A percentile compares a stretch with the other conserved stretches of the same genome.
Evolutionary conservation across 805 yeast genomes (phyloP).

Genomic region (Pichia membranifaciens): DNA sequence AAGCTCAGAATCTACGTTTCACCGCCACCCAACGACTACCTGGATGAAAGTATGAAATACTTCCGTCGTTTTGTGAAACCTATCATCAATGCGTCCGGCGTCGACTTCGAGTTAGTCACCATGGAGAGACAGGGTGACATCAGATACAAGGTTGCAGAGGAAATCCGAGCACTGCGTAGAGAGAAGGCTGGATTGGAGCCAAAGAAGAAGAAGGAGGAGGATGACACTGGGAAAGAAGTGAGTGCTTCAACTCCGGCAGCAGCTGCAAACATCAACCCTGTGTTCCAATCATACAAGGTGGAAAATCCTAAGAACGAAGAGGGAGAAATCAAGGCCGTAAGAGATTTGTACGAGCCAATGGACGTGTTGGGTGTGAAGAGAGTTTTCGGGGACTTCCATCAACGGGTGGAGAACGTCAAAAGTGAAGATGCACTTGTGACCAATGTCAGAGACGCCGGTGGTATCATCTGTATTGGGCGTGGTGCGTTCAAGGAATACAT

Average conservation of each 20-base stretch:
- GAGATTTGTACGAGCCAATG: slow-evolving; percentile 36
- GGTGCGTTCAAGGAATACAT: slow-evolving; percentile 94
- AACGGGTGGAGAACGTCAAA: slow-evolving; percentile 17
- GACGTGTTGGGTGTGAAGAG: slow-evolving; percentile 55
- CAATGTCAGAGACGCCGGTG: slow-evolving; percentile 58
- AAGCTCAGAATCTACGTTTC: slow-evolving; percentile 78
- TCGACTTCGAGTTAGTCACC: slow-evolving; percentile 73
- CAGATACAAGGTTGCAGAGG: slow-evolving; percentile 73
- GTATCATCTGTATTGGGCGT: slow-evolving; percentile 87
- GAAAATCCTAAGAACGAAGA: neutral
- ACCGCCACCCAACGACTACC: slow-evolving; percentile 94
- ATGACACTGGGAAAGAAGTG: neutral
- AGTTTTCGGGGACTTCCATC: slow-evolving; percentile 12
- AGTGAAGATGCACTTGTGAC: slow-evolving; percentile 42
- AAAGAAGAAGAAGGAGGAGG: slow-evolving; percentile 16
- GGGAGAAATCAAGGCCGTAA: slow-evolving; percentile 24
- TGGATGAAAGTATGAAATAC: slow-evolving; percentile 65
- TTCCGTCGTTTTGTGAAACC: slow-evolving; percentile 84
- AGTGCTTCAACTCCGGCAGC: slow-evolving; percentile 11
- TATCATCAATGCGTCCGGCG: slow-evolving; percentile 70
- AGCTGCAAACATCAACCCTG: slow-evolving; percentile 6
- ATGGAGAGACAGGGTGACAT: slow-evolving; percentile 89
- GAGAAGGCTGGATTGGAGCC: slow-evolving; percentile 27
- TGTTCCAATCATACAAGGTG: slow-evolving; percentile 9
- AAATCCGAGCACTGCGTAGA: slow-evolving; percentile 64